Evolutionary conservation across 805 yeast genomes (phyloP).

Genomic region (Pichia occidentalis): DNA sequence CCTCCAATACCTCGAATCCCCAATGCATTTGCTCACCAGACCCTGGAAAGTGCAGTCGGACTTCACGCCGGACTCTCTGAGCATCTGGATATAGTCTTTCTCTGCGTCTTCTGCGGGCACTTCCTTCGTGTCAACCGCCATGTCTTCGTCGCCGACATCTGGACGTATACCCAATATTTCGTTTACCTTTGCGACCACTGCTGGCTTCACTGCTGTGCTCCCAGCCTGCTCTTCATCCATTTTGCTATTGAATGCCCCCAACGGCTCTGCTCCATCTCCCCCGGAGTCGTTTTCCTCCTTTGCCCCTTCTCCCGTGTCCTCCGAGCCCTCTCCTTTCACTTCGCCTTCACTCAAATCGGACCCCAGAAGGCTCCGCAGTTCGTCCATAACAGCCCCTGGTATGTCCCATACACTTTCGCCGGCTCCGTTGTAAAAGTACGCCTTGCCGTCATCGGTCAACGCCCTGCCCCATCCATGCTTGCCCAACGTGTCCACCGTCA

Average conservation of each 20-base stretch:
- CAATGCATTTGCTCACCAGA: conserved; percentile 52
- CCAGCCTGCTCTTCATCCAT: background rate
- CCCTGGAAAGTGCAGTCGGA: conserved; percentile 68
- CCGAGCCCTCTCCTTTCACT: conserved; percentile 1
- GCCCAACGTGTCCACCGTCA: conserved; percentile 33
- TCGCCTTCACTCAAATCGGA: conserved; percentile 15
- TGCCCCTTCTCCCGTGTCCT: background rate
- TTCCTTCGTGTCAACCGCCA: background rate
- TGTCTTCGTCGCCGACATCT: background rate
- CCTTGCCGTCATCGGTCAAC: conserved; percentile 44
- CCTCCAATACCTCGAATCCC: conserved; percentile 62
- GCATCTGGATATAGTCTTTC: conserved; percentile 41
- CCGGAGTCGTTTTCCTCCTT: background rate
- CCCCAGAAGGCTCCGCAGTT: conserved; percentile 12
- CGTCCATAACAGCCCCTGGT: conserved; percentile 44
- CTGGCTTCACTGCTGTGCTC: background rate
- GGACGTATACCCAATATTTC: background rate
- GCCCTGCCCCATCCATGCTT: conserved; percentile 43
- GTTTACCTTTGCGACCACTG: background rate
- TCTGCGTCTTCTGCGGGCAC: conserved; percentile 10
- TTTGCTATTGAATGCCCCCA: conserved; percentile 1
- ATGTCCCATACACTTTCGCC: conserved; percentile 69
- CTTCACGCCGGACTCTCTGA: conserved; percentile 53
- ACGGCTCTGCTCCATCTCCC: conserved; percentile 8
- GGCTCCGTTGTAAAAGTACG: conserved; percentile 60